Evolutionary conservation across 352 stramenopile genomes (phyloP), one percentile per base, ranked within the genome.

Genomic region (Globisporangium heterothallicum): DNA sequence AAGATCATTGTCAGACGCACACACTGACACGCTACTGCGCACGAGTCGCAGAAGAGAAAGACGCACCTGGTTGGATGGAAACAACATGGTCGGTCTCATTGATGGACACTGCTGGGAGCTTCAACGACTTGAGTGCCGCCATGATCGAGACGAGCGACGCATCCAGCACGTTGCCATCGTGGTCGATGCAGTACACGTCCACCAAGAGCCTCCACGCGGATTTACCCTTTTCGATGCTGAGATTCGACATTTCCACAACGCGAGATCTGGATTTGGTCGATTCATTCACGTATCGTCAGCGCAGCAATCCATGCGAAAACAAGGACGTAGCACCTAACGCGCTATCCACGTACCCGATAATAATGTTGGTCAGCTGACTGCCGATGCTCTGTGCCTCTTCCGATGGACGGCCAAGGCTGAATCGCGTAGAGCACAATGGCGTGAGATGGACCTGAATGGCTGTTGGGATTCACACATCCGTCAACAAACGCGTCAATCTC

Each of bases 111-210:
- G 78, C 71, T 1, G 82, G 82, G 26, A 93, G 57, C 30, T 70
- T 63, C 30, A 90, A 55, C 32, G 70, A 79, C 57, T 79, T 70
- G 50, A 93, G 74, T 38, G 77, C 73, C 27, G 75, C 68, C 69
- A 93, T 87, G 53, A 86, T 66, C 16, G 82, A 77, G 32, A 72
- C 70, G 18, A 93, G 72, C 36, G 79, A 64, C 5, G 80, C 75
- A 32, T 93, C 79, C 32, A 86, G 57, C 25, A 90, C 78, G 51
- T 93, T 93, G 21, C 82, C 82, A 54, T 93, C 82, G 51, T 93
- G 78, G 58, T 91, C 74, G 51, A 89, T 66, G 53, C 81, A 88
- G 54, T 84, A 84, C 7, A 91, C 78, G 46, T 88, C 79, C n/a
- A 91, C 58, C 57, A 91, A 70, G 38, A 93, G 63, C 50, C 87